Evolutionary conservation across 2,329 filamentous ascomycete genomes (phyloP), one percentile per base, ranked within the genome.

Genomic region (Hymenoscyphus linearis): DNA sequence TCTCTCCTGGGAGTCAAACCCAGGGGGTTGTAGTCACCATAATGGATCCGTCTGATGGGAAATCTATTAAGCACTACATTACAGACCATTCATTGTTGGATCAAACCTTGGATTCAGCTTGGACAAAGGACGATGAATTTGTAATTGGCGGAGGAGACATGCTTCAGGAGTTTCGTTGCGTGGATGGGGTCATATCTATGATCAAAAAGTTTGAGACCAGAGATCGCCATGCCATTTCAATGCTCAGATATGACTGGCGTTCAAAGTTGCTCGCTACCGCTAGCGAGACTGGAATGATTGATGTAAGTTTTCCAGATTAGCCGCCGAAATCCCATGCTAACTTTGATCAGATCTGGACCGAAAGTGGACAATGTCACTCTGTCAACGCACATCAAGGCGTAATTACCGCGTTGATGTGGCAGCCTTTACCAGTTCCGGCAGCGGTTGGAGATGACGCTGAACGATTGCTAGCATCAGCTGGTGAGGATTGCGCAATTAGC

Each of bases 401-500:
- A 26, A 81, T 87, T 58, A 85, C 83, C 0, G 78, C 80, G 3
- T 75, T 87, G 64, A 76, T 79, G 62, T 88, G 85, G 84, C 85
- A 87, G 67, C 85, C 85, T 12, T 65, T 82, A 18, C 76, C 79
- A 60, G 68, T 72, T 14, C 71, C 71, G 1, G 60, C 68, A 0
- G 59, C 68, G 3, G 75, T 79, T 6, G 79, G 80, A 56, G 83
- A 86, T 64, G 63, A 66, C 13, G 27, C 56, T 10, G 70, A 72
- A 53, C 66, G 71, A 36, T 77, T 85, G 26, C 74, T 87, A 3
- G 78, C 86, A 60, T 85, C 85, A 7, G 84, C 84, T 1, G 84
- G 83, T 26, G 84, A 87, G 63, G 85, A 88, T 66, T 83, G 83
- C 26, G 82, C 82, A 12, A 85, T 88, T 55, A 76, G 81, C 53